Base-by-base conservation (phyloP, 805 yeast species). In the Ogataea haglerorum region DNA sequence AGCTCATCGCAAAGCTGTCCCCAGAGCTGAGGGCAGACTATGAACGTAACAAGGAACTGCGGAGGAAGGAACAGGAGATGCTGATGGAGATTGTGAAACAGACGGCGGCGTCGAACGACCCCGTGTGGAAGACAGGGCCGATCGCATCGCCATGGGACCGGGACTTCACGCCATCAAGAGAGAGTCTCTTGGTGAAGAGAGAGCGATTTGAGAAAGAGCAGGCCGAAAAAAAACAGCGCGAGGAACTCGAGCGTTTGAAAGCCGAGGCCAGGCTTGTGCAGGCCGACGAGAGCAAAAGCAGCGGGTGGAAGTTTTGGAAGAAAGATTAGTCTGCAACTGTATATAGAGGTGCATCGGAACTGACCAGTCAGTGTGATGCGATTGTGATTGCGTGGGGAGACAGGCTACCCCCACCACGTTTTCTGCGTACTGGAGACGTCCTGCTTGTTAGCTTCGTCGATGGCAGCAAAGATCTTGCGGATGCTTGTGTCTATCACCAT, bases 401-500 rank as follows among this genome's bases (percentile, higher is more conserved):
- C 35, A 23, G 13, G 42, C 41, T n/a, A 27, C 27, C 42, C 27
- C 42, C 42, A 38, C 37, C 37, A 32, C 4, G 36, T 19, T 13
- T 38, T 32, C 10, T 30, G 34, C 18, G 33, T 38, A 23, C 61
- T 56, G 1, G 66, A 60, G 30, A 47, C 54, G 51, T 69, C 71
- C 49, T 74, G 79, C 37, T 71, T 67, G 56, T 78, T 78, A 22
- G 85, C 83, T 34, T 77, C 84, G 61, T 85, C 95, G 9, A 85
- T 85, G 1, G 93, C 86, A 2, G 78, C 79, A 5, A 93, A 96
- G 25, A 93, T 89, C 45, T 83, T 78, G 18, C 67, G 57, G 15
- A 89, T 87, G 51, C 82, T 87, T 2, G 98, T 90, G 59, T 93
- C 99, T 26, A 93, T 85, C 7, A 93, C 99, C 95, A 93, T 83